phyloP scores from a whole-genome alignment of 2,329 filamentous ascomycete species.

The Fusarium sp. region DNA sequence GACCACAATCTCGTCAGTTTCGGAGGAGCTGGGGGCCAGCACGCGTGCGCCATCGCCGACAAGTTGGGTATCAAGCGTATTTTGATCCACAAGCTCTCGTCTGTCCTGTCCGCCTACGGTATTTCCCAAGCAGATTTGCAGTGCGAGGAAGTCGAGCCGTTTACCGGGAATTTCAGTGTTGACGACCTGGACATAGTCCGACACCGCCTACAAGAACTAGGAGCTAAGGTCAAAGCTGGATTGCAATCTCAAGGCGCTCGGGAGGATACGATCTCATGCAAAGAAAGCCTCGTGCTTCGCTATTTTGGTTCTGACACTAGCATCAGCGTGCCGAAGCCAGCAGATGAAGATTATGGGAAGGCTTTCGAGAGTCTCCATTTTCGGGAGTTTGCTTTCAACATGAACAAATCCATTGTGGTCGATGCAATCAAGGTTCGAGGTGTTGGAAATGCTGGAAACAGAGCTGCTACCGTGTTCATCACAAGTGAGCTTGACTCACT shows the following conservation, averaged over 20 bases:
- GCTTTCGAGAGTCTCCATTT: conserved; percentile 57
- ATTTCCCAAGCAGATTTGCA: conserved; percentile 60
- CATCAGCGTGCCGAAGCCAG: conserved; percentile 61
- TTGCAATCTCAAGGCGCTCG: conserved; percentile 60
- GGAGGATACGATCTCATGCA: conserved; percentile 57
- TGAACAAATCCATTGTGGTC: conserved; percentile 56
- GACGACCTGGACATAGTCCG: no score
- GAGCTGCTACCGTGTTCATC: not conserved
- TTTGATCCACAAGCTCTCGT: conserved; percentile 61
- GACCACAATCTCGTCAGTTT: conserved; percentile 60
- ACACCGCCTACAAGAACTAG: no score
- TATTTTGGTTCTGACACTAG: conserved; percentile 62
- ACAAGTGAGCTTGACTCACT: no score
- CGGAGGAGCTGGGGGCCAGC: conserved; percentile 80
- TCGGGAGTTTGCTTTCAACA: conserved; percentile 60
- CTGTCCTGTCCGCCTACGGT: conserved; percentile 61
- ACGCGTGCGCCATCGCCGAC: conserved; percentile 60
- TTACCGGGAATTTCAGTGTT: conserved; percentile 42
- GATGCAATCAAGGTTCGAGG: conserved; percentile 57
- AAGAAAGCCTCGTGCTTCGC: conserved; percentile 62
- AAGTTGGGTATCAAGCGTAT: conserved; percentile 59
- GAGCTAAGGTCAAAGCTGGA: conserved; percentile 41
- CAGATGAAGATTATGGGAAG: conserved; percentile 54
- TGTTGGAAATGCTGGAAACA: conserved; percentile 13
- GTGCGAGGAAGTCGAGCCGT: conserved; percentile 55